Conservation (phyloP, 805 yeast genomes). For the Candida ipomoeae region DNA sequence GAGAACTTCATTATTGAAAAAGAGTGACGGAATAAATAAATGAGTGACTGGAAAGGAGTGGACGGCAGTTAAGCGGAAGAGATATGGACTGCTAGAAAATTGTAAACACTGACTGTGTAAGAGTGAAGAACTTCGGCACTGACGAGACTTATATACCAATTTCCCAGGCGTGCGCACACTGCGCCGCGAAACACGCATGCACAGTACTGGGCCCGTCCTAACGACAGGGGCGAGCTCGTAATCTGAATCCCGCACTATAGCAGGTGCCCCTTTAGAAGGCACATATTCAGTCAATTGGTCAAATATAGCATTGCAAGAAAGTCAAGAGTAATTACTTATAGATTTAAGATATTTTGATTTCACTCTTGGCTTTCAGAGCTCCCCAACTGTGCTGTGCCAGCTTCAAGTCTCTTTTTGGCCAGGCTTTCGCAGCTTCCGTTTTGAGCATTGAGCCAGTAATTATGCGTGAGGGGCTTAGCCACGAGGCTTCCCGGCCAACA, state of each 20-base stretch:
- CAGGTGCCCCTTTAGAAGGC: background rate
- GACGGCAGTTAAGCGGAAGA: constrained; percentile 1
- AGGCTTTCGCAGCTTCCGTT: constrained; percentile 1
- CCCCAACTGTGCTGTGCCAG: background rate
- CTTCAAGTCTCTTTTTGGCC: background rate
- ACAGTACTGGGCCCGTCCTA: background rate
- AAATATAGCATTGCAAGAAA: background rate
- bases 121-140: background rate
- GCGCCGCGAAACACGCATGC: constrained; percentile 5
- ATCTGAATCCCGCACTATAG: background rate
- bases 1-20: constrained; percentile 10
- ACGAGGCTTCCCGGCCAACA: background rate
- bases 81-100: background rate
- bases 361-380: background rate
- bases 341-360: no score
- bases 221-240: constrained; percentile 1
- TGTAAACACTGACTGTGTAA: background rate
- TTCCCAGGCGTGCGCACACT: background rate
- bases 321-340: no score
- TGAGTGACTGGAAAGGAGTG: background rate
- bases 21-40: constrained; percentile 3
- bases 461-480: background rate
- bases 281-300: background rate
- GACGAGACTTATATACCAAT: background rate
- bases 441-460: constrained; percentile 1